phyloP scores from a whole-genome alignment of 2,329 filamentous ascomycete genomes.

The Colletotrichum agaves region DNA sequence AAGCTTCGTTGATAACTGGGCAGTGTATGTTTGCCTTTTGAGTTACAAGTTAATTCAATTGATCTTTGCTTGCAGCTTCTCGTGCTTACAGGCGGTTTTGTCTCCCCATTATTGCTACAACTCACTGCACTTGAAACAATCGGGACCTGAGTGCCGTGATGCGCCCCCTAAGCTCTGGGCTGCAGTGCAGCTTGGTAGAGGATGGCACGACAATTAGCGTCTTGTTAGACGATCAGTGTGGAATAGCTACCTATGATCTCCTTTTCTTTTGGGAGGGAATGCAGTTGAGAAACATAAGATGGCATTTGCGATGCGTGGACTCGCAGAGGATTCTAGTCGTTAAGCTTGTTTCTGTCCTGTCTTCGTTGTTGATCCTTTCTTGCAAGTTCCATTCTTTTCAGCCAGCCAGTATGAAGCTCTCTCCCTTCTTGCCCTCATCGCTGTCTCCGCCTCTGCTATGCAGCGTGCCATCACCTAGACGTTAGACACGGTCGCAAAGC shows the following conservation, averaged over 20 bases:
- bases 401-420: constrained; percentile 40
- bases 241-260: constrained; percentile 5
- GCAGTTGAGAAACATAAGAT: background rate
- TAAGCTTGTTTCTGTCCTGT: too few species aligned
- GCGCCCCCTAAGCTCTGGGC: background rate
- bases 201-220: background rate
- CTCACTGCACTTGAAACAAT: constrained; percentile 17
- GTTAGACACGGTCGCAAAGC: constrained; percentile 51
- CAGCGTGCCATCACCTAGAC: constrained; percentile 53
- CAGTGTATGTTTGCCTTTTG: background rate
- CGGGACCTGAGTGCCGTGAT: background rate
- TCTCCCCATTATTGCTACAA: background rate
- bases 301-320: too few species aligned
- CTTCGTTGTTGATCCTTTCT: too few species aligned
- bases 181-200: background rate
- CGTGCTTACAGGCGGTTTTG: constrained; percentile 2
- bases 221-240: background rate
- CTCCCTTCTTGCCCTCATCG: constrained; percentile 43
- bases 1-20: background rate
- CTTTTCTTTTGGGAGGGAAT: background rate
- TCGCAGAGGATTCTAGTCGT: background rate
- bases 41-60: background rate
- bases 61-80: background rate
- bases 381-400: too few species aligned
- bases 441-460: constrained; percentile 45